phyloP scores from a whole-genome alignment of 75 land plant species.

The Picea sitchensis region DNA sequence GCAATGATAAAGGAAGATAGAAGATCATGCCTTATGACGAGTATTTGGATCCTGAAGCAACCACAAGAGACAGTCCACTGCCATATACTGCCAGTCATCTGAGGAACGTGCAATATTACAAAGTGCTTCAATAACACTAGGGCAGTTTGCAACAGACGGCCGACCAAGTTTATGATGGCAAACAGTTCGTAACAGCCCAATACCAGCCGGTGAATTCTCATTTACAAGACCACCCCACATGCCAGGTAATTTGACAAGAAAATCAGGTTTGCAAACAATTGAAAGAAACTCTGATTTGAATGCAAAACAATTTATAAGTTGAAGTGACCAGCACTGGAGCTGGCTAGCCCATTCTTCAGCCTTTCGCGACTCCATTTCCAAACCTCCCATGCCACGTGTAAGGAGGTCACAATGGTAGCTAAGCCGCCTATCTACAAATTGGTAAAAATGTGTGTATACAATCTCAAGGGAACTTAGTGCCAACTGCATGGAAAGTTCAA shows the following conservation, averaged over 20 bases:
- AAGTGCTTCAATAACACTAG: slow-evolving; percentile 78
- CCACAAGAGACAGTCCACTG: slow-evolving; percentile 95
- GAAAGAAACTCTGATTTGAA: slow-evolving; percentile 78
- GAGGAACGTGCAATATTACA: slow-evolving; percentile 97
- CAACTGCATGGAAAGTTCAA: slow-evolving; percentile 89
- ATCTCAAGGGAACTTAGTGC: slow-evolving; percentile 86
- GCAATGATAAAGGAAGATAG: not conserved
- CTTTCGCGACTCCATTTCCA: slow-evolving; percentile 97
- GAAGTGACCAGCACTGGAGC: slow-evolving; percentile 94
- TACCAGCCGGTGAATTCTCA: slow-evolving; percentile 97
- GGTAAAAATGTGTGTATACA: slow-evolving; percentile 93
- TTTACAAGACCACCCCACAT: slow-evolving; percentile 99
- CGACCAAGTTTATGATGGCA: slow-evolving; percentile 95
- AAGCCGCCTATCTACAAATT: slow-evolving; percentile 76
- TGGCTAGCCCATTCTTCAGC: slow-evolving; percentile 99
- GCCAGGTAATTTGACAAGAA: slow-evolving; percentile 72
- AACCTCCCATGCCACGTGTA: slow-evolving; percentile 97
- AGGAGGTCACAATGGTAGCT: slow-evolving; percentile 96
- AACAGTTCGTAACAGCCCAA: slow-evolving; percentile 88
- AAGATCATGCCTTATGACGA: slow-evolving; percentile 59
- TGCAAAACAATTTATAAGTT: slow-evolving; percentile 91
- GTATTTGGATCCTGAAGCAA: slow-evolving; percentile 83
- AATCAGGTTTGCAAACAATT: slow-evolving; percentile 82
- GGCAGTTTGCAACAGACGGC: slow-evolving; percentile 72
- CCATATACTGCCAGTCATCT: slow-evolving; percentile 99